Conservation (phyloP, 176 grass and related monocot genomes). For the Oryza meridionalis region DNA sequence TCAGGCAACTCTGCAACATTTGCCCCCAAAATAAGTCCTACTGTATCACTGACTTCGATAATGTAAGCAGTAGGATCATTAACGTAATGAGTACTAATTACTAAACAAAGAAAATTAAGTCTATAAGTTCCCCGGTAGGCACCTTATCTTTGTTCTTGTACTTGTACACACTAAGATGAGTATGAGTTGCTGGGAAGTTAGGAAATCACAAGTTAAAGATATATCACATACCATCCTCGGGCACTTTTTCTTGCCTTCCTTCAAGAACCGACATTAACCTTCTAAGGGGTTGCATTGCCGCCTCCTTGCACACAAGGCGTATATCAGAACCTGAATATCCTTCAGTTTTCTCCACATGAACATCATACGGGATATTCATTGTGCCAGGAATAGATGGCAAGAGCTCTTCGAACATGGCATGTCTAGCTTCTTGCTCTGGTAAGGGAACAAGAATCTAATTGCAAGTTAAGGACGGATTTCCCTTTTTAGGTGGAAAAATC, state of each 20-base stretch:
- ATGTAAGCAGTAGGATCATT: not conserved
- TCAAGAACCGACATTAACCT: conserved; percentile 79
- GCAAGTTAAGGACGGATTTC: conserved; percentile 33
- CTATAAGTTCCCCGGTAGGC: not conserved
- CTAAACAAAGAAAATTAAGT: not conserved
- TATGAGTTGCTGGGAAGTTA: conserved; percentile 16
- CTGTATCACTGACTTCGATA: not conserved
- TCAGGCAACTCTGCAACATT: conserved; percentile 77
- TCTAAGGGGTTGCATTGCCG: conserved; percentile 93
- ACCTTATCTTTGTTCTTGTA: conserved; percentile 3
- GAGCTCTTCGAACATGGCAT: conserved; percentile 86
- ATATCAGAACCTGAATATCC: conserved; percentile 97
- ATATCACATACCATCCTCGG: conserved; percentile 75
- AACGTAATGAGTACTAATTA: not conserved
- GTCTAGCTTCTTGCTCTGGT: conserved; percentile 87
- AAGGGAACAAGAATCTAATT: conserved; percentile 92
- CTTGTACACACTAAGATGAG: not conserved
- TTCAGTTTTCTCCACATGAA: conserved; percentile 82
- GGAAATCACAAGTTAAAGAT: conserved; percentile 6
- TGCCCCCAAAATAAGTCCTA: not conserved
- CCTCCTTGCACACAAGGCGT: conserved; percentile 88
- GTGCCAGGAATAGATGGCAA: conserved; percentile 53
- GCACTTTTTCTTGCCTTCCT: conserved; percentile 50
- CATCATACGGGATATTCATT: conserved; percentile 65
- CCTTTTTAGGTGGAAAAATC: not conserved